Percentiles rank a stretch among this genome's conserved stretches.
Evolutionary conservation across 2,329 filamentous ascomycete genomes (phyloP).

Genomic region (Xylaria sp.): DNA sequence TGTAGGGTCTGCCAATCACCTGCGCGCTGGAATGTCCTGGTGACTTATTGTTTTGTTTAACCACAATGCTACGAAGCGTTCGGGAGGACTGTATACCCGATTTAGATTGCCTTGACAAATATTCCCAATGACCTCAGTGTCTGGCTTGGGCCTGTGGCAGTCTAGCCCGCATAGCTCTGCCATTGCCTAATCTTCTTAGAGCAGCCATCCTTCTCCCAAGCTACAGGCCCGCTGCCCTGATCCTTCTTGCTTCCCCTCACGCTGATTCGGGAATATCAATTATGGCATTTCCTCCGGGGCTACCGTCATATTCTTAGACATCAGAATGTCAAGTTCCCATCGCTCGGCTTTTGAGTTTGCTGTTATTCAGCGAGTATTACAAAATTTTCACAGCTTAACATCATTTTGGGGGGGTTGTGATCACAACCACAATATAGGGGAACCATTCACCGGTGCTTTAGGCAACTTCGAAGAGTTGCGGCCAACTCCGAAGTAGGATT

Average conservation of each 20-base stretch:
- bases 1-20: constrained; percentile 20
- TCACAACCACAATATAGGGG: constrained; percentile 4
- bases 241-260: constrained; percentile 30
- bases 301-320: constrained; percentile 31
- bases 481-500: constrained; percentile 16
- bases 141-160: constrained; percentile 15
- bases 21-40: constrained; percentile 5
- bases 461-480: neutral
- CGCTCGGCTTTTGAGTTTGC: neutral
- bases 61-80: constrained; percentile 13
- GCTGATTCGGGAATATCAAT: constrained; percentile 14
- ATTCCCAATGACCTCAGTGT: constrained; percentile 9
- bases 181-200: constrained; percentile 32
- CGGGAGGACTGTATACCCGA: constrained; percentile 20
- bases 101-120: constrained; percentile 34
- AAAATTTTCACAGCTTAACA: constrained; percentile 14
- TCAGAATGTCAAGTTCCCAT: constrained; percentile 7
- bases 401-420: constrained; percentile 7
- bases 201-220: constrained; percentile 20
- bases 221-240: constrained; percentile 21
- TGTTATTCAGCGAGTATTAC: constrained; percentile 22
- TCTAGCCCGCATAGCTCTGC: constrained; percentile 11
- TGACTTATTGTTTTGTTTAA: constrained; percentile 12
- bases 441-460: constrained; percentile 5
- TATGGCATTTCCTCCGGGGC: constrained; percentile 11